Evolutionary conservation across 2,329 filamentous ascomycete species (phyloP).

Genomic region (Bipolaris zeicola): DNA sequence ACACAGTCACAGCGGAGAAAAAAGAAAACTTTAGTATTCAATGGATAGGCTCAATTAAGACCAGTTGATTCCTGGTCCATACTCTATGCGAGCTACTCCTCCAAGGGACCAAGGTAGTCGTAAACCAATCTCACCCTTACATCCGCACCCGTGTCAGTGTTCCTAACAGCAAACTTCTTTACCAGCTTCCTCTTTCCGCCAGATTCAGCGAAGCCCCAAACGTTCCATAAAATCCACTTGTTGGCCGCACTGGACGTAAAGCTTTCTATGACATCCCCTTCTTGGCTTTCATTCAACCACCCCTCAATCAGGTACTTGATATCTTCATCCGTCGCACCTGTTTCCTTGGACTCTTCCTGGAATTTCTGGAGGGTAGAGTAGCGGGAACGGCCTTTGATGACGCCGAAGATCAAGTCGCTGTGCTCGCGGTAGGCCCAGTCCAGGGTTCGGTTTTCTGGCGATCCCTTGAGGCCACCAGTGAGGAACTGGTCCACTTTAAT

Average conservation of each 20-base stretch:
- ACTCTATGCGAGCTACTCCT: constrained; percentile 2
- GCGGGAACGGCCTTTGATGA: constrained; percentile 65
- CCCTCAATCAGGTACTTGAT: constrained; percentile 32
- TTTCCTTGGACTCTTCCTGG: constrained; percentile 28
- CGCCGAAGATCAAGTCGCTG: constrained; percentile 80
- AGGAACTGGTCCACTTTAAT: constrained; percentile 75
- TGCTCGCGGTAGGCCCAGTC: constrained; percentile 68
- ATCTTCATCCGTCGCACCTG: constrained; percentile 29
- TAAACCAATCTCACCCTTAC: constrained; percentile 42
- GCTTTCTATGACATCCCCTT: constrained; percentile 43
- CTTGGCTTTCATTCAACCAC: constrained; percentile 37
- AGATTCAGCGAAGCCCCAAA: constrained; percentile 43
- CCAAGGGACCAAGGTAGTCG: constrained; percentile 38
- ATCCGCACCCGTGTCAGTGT: constrained; percentile 37
- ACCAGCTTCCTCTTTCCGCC: constrained; percentile 39
- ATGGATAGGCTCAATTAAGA: neutral
- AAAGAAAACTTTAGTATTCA: neutral
- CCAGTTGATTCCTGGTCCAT: too few relatives aligned
- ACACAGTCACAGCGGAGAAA: neutral
- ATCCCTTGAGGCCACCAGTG: constrained; percentile 73
- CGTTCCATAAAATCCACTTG: constrained; percentile 47
- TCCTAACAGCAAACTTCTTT: constrained; percentile 43
- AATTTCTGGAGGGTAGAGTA: constrained; percentile 50
- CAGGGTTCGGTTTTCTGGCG: constrained; percentile 61
- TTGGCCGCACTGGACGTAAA: constrained; percentile 41